Conservation (phyloP, 768 basidiomycete genomes). For the Hygrophorus russula region DNA sequence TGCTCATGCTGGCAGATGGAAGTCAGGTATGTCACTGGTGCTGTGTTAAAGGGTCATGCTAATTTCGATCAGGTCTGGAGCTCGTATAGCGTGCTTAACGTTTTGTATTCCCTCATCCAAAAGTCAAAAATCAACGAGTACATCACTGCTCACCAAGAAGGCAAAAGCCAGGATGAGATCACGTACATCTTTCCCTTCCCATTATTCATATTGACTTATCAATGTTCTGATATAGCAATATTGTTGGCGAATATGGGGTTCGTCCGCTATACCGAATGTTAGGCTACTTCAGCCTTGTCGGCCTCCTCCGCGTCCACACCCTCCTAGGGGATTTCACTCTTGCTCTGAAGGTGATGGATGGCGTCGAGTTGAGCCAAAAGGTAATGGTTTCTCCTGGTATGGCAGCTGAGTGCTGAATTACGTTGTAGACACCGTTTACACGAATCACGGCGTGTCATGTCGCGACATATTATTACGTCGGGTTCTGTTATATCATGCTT, state of each 20-base stretch:
- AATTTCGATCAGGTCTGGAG: slow-evolving; percentile 73
- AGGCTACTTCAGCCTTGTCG: slow-evolving; percentile 95
- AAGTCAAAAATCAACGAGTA: slow-evolving; percentile 94
- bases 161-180: slow-evolving; percentile 74
- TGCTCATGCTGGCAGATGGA: slow-evolving; percentile 68
- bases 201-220: slow-evolving; percentile 3
- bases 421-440: slow-evolving; percentile 64
- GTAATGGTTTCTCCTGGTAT: slow-evolving; percentile 19
- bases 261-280: slow-evolving; percentile 88
- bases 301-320: slow-evolving; percentile 89
- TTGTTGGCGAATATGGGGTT: slow-evolving; percentile 86
- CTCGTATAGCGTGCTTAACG: slow-evolving; percentile 96
- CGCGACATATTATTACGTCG: slow-evolving; percentile 89
- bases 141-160: slow-evolving; percentile 69
- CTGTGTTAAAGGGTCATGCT: slow-evolving; percentile 1
- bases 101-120: slow-evolving; percentile 96
- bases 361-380: slow-evolving; percentile 87
- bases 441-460: slow-evolving; percentile 97
- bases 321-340: slow-evolving; percentile 94
- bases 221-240: slow-evolving; percentile 36
- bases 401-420: slow-evolving; percentile 8
- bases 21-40: slow-evolving; percentile 35
- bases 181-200: slow-evolving; percentile 38
- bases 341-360: slow-evolving; percentile 90
- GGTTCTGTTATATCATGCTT: slow-evolving; percentile 94